Percentiles rank a stretch among this genome's conserved stretches.
These are phyloP conservation scores for Lichina pygmaea DNA, from an alignment of 495 filamentous ascomycete species.

Conservation along the genomic window DNA sequence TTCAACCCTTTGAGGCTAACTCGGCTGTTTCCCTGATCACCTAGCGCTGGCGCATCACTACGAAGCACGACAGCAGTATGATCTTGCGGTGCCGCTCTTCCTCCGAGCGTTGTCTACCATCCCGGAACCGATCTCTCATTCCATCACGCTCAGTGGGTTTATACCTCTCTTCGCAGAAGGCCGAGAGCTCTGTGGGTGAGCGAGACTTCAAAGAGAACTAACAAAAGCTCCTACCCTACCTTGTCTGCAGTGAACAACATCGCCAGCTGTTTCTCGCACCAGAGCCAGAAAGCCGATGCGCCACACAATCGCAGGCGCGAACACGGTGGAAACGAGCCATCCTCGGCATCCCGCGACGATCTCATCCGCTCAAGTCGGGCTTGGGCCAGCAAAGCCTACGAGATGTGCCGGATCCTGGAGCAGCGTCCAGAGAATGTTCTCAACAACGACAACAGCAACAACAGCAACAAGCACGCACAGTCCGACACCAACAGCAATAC, in stretches of 20 bases:
- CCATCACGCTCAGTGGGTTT: constrained; percentile 40
- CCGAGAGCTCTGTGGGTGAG: no score
- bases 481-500: no score
- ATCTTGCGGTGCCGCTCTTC: constrained; percentile 68
- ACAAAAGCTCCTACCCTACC: not conserved
- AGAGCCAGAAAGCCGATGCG: constrained; percentile 13
- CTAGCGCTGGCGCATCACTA: constrained; percentile 49
- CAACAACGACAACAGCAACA: constrained; percentile 25
- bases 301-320: constrained; percentile 5
- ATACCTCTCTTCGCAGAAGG: not conserved
- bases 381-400: constrained; percentile 54
- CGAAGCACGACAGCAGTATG: constrained; percentile 34
- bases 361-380: constrained; percentile 31
- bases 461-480: constrained; percentile 16
- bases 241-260: constrained; percentile 38
- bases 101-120: constrained; percentile 49
- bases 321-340: no score
- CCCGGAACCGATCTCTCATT: constrained; percentile 30
- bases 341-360: constrained; percentile 15
- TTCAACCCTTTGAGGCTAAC: not conserved
- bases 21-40: constrained; percentile 2
- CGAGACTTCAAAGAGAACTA: no score
- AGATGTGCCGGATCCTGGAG: no score
- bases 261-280: constrained; percentile 35
- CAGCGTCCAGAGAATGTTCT: not conserved